Conservation (phyloP, 306 rosid species). For the Oemleria cerasiformis region DNA sequence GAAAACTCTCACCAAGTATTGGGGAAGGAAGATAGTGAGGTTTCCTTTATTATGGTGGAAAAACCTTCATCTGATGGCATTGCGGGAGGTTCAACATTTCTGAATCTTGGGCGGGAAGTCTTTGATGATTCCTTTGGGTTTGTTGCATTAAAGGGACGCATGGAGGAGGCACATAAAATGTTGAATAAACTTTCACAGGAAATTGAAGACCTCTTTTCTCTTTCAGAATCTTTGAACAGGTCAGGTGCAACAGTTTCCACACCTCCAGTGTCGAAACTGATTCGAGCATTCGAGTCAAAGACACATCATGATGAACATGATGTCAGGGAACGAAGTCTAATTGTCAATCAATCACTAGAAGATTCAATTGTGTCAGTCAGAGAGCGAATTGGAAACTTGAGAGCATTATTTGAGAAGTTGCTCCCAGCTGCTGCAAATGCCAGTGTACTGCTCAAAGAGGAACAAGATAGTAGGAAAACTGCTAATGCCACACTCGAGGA, state of each 20-base stretch:
- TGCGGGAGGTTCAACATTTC: constrained; percentile 26
- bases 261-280: constrained; percentile 70
- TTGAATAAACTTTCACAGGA: constrained; percentile 63
- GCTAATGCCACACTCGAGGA: constrained; percentile 38
- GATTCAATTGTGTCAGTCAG: constrained; percentile 45
- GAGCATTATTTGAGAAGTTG: constrained; percentile 54
- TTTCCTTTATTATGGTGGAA: constrained; percentile 12
- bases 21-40: constrained; percentile 33
- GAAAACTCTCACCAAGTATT: constrained; percentile 33
- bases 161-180: constrained; percentile 57
- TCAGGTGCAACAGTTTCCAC: constrained; percentile 45
- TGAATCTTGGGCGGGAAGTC: constrained; percentile 40
- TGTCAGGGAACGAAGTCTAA: constrained; percentile 32
- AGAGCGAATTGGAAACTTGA: constrained; percentile 56
- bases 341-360: constrained; percentile 35
- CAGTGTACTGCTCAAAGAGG: constrained; percentile 50
- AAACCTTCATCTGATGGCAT: constrained; percentile 27
- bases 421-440: constrained; percentile 53
- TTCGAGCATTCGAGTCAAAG: constrained; percentile 84
- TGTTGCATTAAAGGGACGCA: constrained; percentile 40
- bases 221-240: constrained; percentile 39
- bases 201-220: constrained; percentile 45
- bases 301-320: constrained; percentile 55
- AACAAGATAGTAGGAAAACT: constrained; percentile 50
- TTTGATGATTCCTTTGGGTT: constrained; percentile 52